Evolutionary conservation across 164 flowering plant species (phyloP).

Genomic region (Amborella trichopoda): DNA sequence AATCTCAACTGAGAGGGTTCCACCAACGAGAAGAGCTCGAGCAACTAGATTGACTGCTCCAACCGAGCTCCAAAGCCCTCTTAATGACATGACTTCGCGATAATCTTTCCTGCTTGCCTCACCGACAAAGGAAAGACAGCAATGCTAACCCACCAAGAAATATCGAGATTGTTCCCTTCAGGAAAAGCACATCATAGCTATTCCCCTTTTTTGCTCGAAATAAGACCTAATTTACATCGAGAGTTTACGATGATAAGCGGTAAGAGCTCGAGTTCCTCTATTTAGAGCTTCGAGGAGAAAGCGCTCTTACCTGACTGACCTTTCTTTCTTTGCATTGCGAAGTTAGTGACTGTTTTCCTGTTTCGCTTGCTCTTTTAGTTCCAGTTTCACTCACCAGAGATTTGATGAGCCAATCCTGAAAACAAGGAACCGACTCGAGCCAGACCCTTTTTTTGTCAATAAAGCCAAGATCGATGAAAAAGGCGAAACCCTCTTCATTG

Average conservation of each 20-base stretch:
- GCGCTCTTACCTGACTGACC: neutral
- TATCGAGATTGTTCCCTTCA: neutral
- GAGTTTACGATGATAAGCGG: neutral
- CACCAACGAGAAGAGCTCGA: neutral
- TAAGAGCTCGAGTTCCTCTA: neutral
- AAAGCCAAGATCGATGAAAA: too few relatives aligned
- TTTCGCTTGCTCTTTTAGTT: neutral
- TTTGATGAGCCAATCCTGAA: too few relatives aligned
- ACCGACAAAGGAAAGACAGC: neutral
- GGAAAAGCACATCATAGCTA: slow-evolving; percentile 3
- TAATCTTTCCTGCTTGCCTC: neutral
- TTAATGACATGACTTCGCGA: neutral
- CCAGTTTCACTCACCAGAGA: too few relatives aligned
- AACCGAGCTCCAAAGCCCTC: neutral
- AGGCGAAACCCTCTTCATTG: too few relatives aligned
- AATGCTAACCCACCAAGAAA: neutral
- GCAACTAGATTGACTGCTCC: neutral
- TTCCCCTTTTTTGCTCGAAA: slow-evolving; percentile 1
- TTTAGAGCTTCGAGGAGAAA: neutral
- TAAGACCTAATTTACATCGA: neutral
- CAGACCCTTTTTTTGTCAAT: too few relatives aligned
- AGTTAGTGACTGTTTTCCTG: neutral
- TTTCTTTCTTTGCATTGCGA: neutral
- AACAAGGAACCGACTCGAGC: too few relatives aligned
- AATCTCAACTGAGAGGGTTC: neutral